phyloP scores from a whole-genome alignment of 352 stramenopile genomes.

The Plasmopara halstedii region DNA sequence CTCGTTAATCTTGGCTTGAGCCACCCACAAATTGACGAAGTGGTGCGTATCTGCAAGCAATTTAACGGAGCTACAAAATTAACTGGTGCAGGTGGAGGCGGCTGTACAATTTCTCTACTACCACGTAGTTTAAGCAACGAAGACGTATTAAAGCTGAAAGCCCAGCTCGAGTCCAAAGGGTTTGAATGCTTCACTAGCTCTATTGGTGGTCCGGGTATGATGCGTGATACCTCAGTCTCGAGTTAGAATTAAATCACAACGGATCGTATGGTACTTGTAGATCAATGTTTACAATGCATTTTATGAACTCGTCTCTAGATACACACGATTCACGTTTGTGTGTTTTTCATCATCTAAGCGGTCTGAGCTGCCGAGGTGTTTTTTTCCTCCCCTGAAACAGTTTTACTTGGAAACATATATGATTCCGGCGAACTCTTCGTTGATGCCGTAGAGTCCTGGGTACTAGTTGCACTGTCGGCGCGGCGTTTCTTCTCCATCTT shows the following conservation, averaged over 20 bases:
- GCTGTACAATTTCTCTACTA: constrained; percentile 84
- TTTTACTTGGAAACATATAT: constrained; percentile 15
- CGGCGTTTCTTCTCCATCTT: constrained; percentile 56
- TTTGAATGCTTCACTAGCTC: constrained; percentile 56
- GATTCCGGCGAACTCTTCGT: constrained; percentile 20
- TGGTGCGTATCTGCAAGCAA: constrained; percentile 46
- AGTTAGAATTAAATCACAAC: background rate
- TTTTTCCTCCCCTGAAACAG: constrained; percentile 10
- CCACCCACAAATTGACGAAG: constrained; percentile 74
- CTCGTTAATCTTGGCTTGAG: constrained; percentile 76
- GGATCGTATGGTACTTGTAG: constrained; percentile 5
- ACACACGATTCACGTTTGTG: constrained; percentile 10
- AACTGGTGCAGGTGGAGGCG: constrained; percentile 83
- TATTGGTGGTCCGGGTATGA: constrained; percentile 45
- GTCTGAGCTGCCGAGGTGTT: constrained; percentile 20
- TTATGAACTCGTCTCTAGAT: constrained; percentile 27
- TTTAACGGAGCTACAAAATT: constrained; percentile 80
- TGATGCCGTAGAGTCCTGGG: constrained; percentile 17
- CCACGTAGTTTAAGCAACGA: constrained; percentile 30
- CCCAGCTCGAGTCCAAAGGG: constrained; percentile 34
- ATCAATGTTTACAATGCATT: constrained; percentile 21
- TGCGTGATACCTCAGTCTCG: background rate
- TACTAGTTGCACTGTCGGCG: constrained; percentile 29
- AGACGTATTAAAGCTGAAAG: constrained; percentile 35
- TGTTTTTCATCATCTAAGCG: constrained; percentile 16